Evolutionary conservation across 257 asterid species (phyloP).

Genomic region (Perilla frutescens): DNA sequence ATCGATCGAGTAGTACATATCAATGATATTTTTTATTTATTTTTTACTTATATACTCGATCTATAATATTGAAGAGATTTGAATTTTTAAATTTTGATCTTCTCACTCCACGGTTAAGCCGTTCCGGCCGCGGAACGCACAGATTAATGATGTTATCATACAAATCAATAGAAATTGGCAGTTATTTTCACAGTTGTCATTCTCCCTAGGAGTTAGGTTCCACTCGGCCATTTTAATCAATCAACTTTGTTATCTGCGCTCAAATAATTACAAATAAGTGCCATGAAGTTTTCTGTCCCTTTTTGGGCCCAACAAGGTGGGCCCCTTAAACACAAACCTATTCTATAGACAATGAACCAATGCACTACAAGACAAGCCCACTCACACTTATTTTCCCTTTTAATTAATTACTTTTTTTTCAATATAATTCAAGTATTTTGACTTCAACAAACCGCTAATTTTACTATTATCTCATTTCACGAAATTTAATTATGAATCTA

Average conservation of each 20-base stretch:
- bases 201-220: slow-evolving; percentile 13
- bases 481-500: not conserved
- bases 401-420: not conserved
- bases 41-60: too few relatives aligned
- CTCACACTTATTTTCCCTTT: not conserved
- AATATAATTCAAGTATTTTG: too few relatives aligned
- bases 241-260: slow-evolving; percentile 21
- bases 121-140: too few relatives aligned
- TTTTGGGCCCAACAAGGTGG: slow-evolving; percentile 2
- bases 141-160: too few relatives aligned
- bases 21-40: too few relatives aligned
- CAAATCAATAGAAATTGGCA: not conserved
- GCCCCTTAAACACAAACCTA: slow-evolving; percentile 8
- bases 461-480: not conserved
- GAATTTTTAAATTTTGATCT: too few relatives aligned
- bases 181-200: slow-evolving; percentile 17
- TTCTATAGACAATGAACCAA: slow-evolving; percentile 15
- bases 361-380: slow-evolving; percentile 26
- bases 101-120: too few relatives aligned
- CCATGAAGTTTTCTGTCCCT: slow-evolving; percentile 6
- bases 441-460: too few relatives aligned
- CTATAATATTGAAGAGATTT: too few relatives aligned
- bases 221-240: slow-evolving; percentile 6
- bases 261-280: slow-evolving; percentile 21
- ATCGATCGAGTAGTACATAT: too few relatives aligned